Base-by-base conservation (phyloP, 495 filamentous ascomycete genomes). In the Pseudevernia furfuracea region DNA sequence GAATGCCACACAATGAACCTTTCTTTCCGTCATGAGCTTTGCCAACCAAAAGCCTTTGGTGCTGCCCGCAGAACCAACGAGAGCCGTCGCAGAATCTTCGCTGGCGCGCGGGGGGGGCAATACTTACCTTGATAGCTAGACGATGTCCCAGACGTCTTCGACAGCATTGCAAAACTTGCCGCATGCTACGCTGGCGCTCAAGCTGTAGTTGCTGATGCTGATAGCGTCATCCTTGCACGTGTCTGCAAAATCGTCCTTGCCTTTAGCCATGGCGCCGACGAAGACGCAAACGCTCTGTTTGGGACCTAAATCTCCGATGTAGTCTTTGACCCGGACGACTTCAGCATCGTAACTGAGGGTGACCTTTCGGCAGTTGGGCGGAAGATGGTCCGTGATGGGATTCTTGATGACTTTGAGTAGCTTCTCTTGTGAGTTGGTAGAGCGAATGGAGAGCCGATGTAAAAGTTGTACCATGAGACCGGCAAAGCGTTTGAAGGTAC, bases 161-260 rank as follows among this genome's bases (percentile, higher is more conserved):
- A 92, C 94, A 55, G 94, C 94, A 76, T 98, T 94, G 78, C 94
- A 97, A 80, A 98, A 97, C 77, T 97, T 97, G 80, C 92, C 95
- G 80, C 94, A 98, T 41, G 94, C 94, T 38, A 98, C 93, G 79
- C 91, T 96, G 56, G 94, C 94, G 71, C 90, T 95, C 55, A 98
- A 81, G 75, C 90, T 96, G 84, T 88, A 98, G 75, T 96, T 96
- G 79, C 94, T 97, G 77, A 98, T 96, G 69, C 90, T 89, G 77
- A 98, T 97, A 68, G 93, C 87, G 74, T 98, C 94, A 74, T 98
- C 94, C 69, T 97, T 94, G 78, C 87, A 92, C 44, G 82, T 80
- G 72, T 98, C 94, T 59, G 94, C 94, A 72, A 98, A 98, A 76
- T 94, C 91, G 73, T 98, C 94, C 36, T 85, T 80, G 11, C 94